Evolutionary conservation across 2,329 filamentous ascomycete genomes (phyloP), one percentile per base, ranked within the genome.

Genomic region (Claviceps pazoutovae): DNA sequence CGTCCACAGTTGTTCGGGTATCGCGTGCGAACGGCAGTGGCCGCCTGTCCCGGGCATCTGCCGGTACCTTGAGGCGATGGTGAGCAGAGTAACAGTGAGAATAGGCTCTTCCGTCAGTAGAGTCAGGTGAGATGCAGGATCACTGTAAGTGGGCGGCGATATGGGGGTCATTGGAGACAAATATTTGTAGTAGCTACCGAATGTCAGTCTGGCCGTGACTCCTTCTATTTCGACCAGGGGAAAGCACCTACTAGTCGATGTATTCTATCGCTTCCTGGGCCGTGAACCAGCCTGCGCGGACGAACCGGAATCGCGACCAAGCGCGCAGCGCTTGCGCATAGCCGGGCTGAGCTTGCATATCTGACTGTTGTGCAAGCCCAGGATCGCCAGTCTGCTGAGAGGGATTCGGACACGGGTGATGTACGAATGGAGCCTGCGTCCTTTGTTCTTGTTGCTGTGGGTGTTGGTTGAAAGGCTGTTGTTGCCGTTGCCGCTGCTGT

Each of bases 211-310:
- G 26, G 26, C 2, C 26, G 26, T 30, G 26, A 30, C 26, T 30
- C 26, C 8, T 3, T 30, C 8, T 30, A 9, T 11, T 26, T 26
- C 8, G 9, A 11, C 26, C 8, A 30, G 26, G 26, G 8, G 8
- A 19, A 14, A 42, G 30, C 21, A 70, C 80, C 61, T 75, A 87
- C 83, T 97, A 97, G 64, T 90, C 84, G 56, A 98, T 87, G 62
- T 97, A 97, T 44, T 84, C 83, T 66, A 97, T 90, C 21, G 88
- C 91, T 68, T 98, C 93, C 57, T 86, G 82, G 0, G 91, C 86
- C 0, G 89, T 95, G 65, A 98, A 93, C 91, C 91, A 97, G 9
- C 93, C 93, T 8, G 89, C 89, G 51, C 89, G 83, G n/a, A 97
- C 91, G 64, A 97, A 97, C 44, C 90, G 83, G 65, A 96, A 90